Conservation (phyloP, 768 basidiomycete genomes). For the Crassisporium funariophilum region DNA sequence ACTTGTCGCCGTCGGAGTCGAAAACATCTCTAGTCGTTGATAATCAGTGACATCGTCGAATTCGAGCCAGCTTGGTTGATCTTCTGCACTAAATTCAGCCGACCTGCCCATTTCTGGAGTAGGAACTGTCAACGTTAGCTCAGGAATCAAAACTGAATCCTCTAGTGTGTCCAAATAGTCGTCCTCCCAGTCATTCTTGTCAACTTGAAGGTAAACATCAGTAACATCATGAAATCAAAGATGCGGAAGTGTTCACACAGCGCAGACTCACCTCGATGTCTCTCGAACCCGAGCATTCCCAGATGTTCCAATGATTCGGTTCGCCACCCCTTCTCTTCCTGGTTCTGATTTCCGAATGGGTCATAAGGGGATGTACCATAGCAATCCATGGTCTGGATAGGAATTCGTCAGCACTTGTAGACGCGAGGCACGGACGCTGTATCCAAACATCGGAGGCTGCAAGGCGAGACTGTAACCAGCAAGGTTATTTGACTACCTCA, state of each 20-base stretch:
- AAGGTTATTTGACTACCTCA: not conserved
- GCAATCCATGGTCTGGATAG: conserved; percentile 17
- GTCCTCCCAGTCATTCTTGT: conserved; percentile 1
- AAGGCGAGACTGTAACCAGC: not conserved
- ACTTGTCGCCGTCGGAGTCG: not conserved
- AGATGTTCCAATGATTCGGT: conserved; percentile 6
- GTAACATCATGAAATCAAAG: not conserved
- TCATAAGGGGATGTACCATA: conserved; percentile 15
- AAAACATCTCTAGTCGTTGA: not conserved
- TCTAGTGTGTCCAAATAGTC: conserved; percentile 10
- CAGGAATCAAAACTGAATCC: conserved; percentile 23
- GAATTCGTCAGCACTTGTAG: not conserved
- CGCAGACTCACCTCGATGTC: conserved; percentile 14
- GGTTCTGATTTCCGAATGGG: conserved; percentile 7
- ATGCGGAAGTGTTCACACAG: not conserved
- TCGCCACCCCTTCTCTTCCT: conserved; percentile 7
- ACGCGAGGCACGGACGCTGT: not conserved
- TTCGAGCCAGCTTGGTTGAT: not conserved
- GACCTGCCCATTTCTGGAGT: conserved; percentile 32
- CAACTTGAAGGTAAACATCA: conserved; percentile 5
- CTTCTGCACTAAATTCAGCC: conserved; percentile 6
- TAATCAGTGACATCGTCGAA: not conserved
- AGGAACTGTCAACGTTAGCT: conserved; percentile 33
- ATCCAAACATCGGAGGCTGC: not conserved
- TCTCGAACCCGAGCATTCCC: conserved; percentile 12